Conservation (phyloP, 139 green algal species). For the Chlorella sp. region DNA sequence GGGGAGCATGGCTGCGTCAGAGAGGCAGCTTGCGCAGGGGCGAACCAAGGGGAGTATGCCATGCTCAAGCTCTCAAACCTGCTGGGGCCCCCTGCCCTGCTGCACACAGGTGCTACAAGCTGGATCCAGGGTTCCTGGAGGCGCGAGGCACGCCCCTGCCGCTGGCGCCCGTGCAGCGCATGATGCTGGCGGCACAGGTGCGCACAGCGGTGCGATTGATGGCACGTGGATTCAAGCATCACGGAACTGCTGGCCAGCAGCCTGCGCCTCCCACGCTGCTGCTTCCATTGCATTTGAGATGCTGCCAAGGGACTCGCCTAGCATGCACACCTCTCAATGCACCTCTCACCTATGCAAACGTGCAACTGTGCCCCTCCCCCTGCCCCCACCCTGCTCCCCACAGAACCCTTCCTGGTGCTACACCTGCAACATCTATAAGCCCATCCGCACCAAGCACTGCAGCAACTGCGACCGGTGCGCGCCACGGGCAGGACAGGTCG, state of each 20-base stretch:
- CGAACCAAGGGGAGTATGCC: too few species aligned
- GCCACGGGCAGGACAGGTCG: not conserved
- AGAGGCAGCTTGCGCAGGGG: too few species aligned
- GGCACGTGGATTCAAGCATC: too few species aligned
- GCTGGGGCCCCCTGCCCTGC: too few species aligned
- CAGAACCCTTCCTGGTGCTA: slow-evolving; percentile 44
- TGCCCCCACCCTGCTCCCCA: not conserved
- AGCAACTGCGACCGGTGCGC: slow-evolving; percentile 43
- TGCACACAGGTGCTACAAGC: not conserved
- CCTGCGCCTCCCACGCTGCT: too few species aligned
- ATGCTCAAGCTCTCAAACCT: too few species aligned
- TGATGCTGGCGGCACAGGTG: slow-evolving; percentile 25
- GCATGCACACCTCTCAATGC: too few species aligned
- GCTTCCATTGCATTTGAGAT: too few species aligned
- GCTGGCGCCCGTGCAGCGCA: slow-evolving; percentile 29
- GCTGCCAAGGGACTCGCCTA: too few species aligned
- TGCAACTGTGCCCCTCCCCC: not conserved
- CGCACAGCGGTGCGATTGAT: not conserved
- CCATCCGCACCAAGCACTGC: slow-evolving; percentile 69
- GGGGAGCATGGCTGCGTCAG: too few species aligned
- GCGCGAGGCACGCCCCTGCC: not conserved
- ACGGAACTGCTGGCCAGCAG: too few species aligned
- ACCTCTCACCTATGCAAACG: too few species aligned
- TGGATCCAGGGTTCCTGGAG: slow-evolving; percentile 35
- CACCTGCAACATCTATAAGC: slow-evolving; percentile 57